A percentile compares a stretch with the other conserved stretches of the same genome.
phyloP scores from a whole-genome alignment of 116 monocot genomes.

The Posidonia oceanica region DNA sequence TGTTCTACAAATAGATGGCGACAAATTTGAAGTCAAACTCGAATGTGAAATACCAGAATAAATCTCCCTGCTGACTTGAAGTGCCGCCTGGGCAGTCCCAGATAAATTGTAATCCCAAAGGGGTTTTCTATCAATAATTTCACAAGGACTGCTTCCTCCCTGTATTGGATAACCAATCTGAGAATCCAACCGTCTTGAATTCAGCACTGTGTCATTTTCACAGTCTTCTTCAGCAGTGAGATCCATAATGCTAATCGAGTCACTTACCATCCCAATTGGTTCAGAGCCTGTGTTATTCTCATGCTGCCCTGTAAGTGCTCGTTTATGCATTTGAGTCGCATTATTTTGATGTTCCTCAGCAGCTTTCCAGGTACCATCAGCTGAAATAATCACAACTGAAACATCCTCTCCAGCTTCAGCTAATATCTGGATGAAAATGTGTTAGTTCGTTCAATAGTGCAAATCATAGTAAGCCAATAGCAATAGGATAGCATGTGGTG shows the following conservation, averaged over 20 bases:
- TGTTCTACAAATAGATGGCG: neutral
- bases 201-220: neutral
- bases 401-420: conserved; percentile 39
- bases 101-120: neutral
- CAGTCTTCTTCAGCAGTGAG: neutral
- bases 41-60: neutral
- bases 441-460: conserved; percentile 1
- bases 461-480: neutral
- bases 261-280: neutral
- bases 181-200: neutral
- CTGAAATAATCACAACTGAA: conserved; percentile 43
- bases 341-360: conserved; percentile 17
- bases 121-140: conserved; percentile 1
- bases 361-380: conserved; percentile 73
- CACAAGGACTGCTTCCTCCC: conserved; percentile 1
- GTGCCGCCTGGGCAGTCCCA: neutral
- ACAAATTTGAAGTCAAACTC: neutral
- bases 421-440: conserved; percentile 41
- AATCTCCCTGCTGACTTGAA: neutral
- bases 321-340: neutral
- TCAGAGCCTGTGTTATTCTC: neutral
- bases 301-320: neutral
- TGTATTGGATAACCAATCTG: neutral
- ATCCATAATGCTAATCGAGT: neutral
- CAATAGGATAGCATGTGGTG: neutral